Percentiles rank a stretch among this genome's conserved stretches.
These are phyloP conservation scores for Pulveroboletus sp. DNA, from an alignment of 768 basidiomycete species.

Conservation along the genomic window DNA sequence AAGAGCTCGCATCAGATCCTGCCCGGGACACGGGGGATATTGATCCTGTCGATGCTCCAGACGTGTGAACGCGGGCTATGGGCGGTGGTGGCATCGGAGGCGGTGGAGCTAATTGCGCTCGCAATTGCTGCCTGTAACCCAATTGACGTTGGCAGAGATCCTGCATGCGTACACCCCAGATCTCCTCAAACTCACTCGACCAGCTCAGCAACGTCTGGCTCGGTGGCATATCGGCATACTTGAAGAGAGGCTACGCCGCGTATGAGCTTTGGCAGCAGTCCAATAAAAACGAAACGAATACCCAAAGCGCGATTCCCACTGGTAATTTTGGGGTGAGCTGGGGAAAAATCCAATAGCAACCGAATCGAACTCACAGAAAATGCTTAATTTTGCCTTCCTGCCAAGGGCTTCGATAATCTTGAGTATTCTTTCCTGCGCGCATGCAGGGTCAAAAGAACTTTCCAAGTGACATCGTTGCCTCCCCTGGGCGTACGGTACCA, in stretches of 20 bases:
- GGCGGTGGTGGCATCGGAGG: conserved; percentile 33
- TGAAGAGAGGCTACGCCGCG: conserved; percentile 57
- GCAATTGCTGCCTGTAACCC: conserved; percentile 15
- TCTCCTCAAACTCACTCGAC: conserved; percentile 62
- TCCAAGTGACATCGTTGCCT: conserved; percentile 32
- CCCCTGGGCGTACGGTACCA: conserved; percentile 16
- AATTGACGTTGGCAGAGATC: conserved; percentile 38
- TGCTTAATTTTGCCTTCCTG: conserved; percentile 39
- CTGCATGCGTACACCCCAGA: conserved; percentile 60
- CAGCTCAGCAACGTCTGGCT: conserved; percentile 51
- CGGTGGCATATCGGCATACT: conserved; percentile 57
- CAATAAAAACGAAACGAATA: conserved; percentile 36
- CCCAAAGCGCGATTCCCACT: conserved; percentile 67
- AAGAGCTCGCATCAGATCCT: conserved; percentile 17
- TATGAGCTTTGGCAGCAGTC: conserved; percentile 16
- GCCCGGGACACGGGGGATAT: conserved; percentile 20
- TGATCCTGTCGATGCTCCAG: conserved; percentile 12
- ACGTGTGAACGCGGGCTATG: conserved; percentile 18
- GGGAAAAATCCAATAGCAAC: conserved; percentile 27
- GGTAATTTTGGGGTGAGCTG: conserved; percentile 19
- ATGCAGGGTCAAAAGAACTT: conserved; percentile 22
- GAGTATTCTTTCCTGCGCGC: conserved; percentile 40
- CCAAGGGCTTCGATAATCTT: conserved; percentile 40
- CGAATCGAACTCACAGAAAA: conserved; percentile 42
- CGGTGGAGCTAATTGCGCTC: conserved; percentile 12